phyloP scores from a whole-genome alignment of 495 filamentous ascomycete species.

The Jackrogersella multiformis region DNA sequence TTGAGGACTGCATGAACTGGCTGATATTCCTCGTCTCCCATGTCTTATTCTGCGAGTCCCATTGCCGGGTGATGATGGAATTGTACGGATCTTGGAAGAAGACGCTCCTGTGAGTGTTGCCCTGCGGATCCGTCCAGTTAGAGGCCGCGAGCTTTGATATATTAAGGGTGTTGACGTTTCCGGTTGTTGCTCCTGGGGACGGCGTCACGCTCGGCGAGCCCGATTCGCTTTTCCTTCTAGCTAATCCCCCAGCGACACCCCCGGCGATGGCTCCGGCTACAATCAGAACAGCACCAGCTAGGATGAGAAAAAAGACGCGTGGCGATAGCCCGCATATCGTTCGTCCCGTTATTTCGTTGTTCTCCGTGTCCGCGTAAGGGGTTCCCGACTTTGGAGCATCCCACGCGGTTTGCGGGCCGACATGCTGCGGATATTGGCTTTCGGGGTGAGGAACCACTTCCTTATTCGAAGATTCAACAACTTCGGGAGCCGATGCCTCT shows the following conservation, averaged over 20 bases:
- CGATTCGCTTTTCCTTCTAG: conserved; percentile 8
- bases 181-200: background rate
- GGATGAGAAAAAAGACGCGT: conserved; percentile 24
- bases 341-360: background rate
- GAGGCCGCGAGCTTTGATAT: conserved; percentile 34
- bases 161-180: conserved; percentile 10
- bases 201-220: background rate
- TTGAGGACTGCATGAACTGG: conserved; percentile 25
- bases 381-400: conserved; percentile 14
- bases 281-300: conserved; percentile 15
- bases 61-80: conserved; percentile 30
- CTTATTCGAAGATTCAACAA: conserved; percentile 20
- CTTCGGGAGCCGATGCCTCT: conserved; percentile 7
- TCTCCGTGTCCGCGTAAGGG: background rate
- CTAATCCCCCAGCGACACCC: conserved; percentile 27
- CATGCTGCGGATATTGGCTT: conserved; percentile 24
- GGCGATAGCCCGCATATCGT: conserved; percentile 28
- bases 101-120: conserved; percentile 25
- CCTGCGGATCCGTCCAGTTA: conserved; percentile 32
- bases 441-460: conserved; percentile 28
- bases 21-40: conserved; percentile 37
- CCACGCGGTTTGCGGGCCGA: background rate
- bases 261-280: conserved; percentile 30
- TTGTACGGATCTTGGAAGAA: conserved; percentile 36
- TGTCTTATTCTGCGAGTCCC: conserved; percentile 37